Percentiles rank a stretch among this genome's conserved stretches.
These are phyloP conservation scores for Asterochloris erici DNA, from an alignment of 139 green algal genomes.

Conservation along the genomic window DNA sequence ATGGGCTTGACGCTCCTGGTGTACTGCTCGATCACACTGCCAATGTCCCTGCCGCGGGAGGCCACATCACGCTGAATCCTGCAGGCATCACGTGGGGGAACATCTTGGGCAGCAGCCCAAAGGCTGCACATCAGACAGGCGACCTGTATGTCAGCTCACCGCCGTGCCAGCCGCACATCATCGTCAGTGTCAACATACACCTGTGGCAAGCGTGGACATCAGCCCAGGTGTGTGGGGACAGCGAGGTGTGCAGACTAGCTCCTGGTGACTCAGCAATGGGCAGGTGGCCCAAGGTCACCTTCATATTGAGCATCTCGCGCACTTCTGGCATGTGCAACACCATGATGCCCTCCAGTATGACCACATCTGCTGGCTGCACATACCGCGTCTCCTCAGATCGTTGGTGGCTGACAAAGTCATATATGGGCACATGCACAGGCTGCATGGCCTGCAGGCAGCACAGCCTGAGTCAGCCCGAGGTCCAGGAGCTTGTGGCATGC, in stretches of 20 bases:
- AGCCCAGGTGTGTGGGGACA: no score
- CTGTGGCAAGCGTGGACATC: background rate
- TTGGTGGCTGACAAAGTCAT: slow-evolving; percentile 90
- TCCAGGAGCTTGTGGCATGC: background rate
- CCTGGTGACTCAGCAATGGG: slow-evolving; percentile 27
- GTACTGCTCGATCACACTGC: slow-evolving; percentile 93
- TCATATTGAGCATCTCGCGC: slow-evolving; percentile 88
- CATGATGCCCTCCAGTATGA: slow-evolving; percentile 97
- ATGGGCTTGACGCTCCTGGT: slow-evolving; percentile 91
- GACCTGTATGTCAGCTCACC: slow-evolving; percentile 17
- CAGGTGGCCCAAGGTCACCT: slow-evolving; percentile 36
- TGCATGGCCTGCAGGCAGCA: slow-evolving; percentile 15
- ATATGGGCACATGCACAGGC: slow-evolving; percentile 83
- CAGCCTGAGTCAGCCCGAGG: background rate
- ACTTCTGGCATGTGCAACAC: slow-evolving; percentile 84
- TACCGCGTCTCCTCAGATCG: slow-evolving; percentile 46
- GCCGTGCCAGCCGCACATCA: slow-evolving; percentile 87
- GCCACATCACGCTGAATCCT: slow-evolving; percentile 92
- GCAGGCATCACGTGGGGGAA: background rate
- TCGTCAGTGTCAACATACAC: slow-evolving; percentile 85
- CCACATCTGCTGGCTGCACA: slow-evolving; percentile 88
- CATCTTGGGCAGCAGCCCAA: no score
- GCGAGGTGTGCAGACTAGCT: no score
- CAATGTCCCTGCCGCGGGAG: slow-evolving; percentile 77
- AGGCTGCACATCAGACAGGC: no score